Percentiles rank a stretch among this genome's conserved stretches.
phyloP scores from a whole-genome alignment of 2,329 filamentous ascomycete species.

The Rutstroemia sp. region DNA sequence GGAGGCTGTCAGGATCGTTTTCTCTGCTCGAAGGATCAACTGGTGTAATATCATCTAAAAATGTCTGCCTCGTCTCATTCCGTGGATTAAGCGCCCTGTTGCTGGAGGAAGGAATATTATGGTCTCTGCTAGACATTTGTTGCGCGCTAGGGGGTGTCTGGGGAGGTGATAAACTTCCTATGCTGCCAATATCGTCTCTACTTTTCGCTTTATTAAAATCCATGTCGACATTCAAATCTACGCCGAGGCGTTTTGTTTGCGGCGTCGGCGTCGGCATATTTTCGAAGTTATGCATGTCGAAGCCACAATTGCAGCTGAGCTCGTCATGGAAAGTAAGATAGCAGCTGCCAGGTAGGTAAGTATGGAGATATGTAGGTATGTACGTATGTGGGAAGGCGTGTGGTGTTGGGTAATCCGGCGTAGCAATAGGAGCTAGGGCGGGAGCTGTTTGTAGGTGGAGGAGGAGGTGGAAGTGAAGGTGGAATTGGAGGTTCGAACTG shows the following conservation, averaged over 20 bases:
- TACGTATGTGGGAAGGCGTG: neutral
- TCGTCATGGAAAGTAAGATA: constrained; percentile 11
- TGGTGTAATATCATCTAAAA: constrained; percentile 31
- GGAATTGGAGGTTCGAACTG: no score
- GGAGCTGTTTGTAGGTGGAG: no score
- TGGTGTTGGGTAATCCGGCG: neutral
- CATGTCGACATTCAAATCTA: constrained; percentile 24
- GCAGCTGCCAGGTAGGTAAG: neutral
- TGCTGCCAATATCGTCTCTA: neutral
- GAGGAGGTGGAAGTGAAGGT: no score
- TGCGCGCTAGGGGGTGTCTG: constrained; percentile 16
- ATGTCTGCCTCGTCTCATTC: constrained; percentile 24
- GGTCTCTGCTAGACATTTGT: constrained; percentile 14
- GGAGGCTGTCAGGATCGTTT: constrained; percentile 17
- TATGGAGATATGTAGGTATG: neutral
- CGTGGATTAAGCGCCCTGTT: constrained; percentile 23
- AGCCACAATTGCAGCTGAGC: constrained; percentile 9
- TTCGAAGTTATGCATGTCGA: constrained; percentile 26
- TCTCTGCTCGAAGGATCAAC: constrained; percentile 23
- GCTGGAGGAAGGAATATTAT: constrained; percentile 18
- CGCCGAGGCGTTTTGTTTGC: constrained; percentile 23
- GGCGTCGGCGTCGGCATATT: constrained; percentile 18
- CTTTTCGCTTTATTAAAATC: neutral
- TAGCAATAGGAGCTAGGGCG: neutral
- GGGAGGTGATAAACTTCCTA: constrained; percentile 21